Conservation (phyloP, 352 stramenopile species). For the Phytophthora fragariae region DNA sequence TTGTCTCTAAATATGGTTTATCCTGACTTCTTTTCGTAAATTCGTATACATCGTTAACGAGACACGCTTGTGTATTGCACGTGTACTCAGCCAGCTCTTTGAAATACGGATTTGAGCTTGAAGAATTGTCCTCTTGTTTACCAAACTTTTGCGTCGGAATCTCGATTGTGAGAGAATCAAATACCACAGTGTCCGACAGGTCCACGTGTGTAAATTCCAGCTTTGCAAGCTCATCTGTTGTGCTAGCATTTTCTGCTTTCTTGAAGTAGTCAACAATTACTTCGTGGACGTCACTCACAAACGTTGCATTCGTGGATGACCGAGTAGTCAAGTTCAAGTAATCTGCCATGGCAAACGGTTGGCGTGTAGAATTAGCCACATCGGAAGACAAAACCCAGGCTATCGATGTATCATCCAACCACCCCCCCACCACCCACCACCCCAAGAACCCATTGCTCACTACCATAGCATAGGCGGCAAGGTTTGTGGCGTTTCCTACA, state of each 20-base stretch:
- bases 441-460: conserved; percentile 1
- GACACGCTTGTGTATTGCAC: conserved; percentile 9
- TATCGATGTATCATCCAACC: not conserved
- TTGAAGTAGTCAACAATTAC: not conserved
- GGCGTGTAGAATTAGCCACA: not conserved
- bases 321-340: not conserved
- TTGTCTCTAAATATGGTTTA: no score
- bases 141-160: conserved; percentile 12
- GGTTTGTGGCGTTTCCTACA: not conserved
- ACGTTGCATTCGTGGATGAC: not conserved
- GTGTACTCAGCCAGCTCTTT: not conserved
- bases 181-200: not conserved
- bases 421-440: conserved; percentile 9
- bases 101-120: conserved; percentile 6
- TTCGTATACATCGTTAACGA: not conserved
- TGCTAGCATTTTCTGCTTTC: conserved; percentile 2
- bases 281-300: not conserved
- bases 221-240: not conserved
- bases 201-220: conserved; percentile 18
- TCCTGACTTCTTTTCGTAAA: not conserved
- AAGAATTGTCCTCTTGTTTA: conserved; percentile 6
- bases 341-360: not conserved
- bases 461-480: not conserved
- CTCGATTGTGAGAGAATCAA: conserved; percentile 18
- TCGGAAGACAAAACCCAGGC: not conserved